phyloP scores from a whole-genome alignment of 495 filamentous ascomycete species.

The Margaritispora aquatica region DNA sequence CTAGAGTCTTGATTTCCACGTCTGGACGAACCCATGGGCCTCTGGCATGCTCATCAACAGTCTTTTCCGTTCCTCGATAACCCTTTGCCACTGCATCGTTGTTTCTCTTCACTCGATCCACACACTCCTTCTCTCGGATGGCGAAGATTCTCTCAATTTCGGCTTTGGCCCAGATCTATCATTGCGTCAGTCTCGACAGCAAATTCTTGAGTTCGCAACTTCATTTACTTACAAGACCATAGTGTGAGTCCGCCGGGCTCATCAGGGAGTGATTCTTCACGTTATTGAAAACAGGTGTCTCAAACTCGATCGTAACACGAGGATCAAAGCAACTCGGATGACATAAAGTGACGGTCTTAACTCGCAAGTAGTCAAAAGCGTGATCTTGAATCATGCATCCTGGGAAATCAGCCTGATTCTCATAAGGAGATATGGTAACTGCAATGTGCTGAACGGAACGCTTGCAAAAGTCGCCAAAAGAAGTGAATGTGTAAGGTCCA shows the following conservation, averaged over 20 bases:
- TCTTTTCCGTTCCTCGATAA: not conserved
- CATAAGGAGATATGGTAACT: not conserved
- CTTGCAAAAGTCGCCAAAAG: not conserved
- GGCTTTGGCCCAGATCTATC: not conserved
- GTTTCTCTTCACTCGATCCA: not conserved
- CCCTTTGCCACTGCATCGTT: not conserved
- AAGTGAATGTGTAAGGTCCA: not conserved
- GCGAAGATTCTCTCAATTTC: not conserved
- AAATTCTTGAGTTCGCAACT: not conserved
- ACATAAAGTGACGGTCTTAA: not conserved
- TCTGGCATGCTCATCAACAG: not conserved
- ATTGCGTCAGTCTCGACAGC: not conserved
- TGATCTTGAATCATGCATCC: not conserved
- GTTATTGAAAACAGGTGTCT: not conserved
- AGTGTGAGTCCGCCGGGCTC: not conserved
- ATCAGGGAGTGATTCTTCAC: not conserved
- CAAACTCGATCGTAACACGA: not conserved
- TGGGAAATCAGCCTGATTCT: not conserved
- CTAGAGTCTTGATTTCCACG: not conserved
- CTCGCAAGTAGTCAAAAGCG: not conserved
- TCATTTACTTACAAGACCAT: not conserved
- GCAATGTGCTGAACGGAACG: not conserved
- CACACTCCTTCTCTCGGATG: not conserved
- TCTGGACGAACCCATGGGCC: not conserved
- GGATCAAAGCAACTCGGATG: not conserved